Base-by-base conservation (phyloP, 257 asterid genomes). In the Solanum sitiens region DNA sequence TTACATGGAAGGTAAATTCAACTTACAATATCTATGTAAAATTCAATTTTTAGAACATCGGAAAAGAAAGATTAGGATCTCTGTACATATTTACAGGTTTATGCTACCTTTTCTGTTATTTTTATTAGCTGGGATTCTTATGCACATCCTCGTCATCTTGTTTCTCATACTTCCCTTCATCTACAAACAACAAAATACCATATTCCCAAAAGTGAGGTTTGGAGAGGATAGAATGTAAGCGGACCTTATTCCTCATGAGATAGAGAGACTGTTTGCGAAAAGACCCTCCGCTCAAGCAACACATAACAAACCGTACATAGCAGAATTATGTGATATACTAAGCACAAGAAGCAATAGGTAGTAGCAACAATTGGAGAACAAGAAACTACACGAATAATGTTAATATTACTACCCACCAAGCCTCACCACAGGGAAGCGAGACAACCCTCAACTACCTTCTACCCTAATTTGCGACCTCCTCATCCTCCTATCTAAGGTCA, bases 1-100 rank as follows among this genome's bases (percentile, higher is more conserved):
- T 89, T 92, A 92, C 88, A 89, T 91, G 88, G 99, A 93, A 93
- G 99, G 99, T 96, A 90, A 67, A 53, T 32, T 53, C 85, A 10
- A 80, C 18, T 47, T 80, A 20, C 44, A 30, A 11, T 50, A 50
- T 30, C 70, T 80, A 30, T 30, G 70, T 80, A 18, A 27, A 45
- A 47, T 79, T 67, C n/a, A 2, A 79, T 44, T 79, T 79, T 37
- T 79, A 45, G 11, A 27, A 45, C 65, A 7, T 45, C 2, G 27
- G 85, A 27, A 25, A 79, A 45, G 84, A 79, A 79, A 79, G 84
- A 45, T 79, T 67, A 79, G 84, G 42, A 25, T 45, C 65, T 79
- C 27, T 79, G 84, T 79, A 23, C 83, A 76, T 76, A 42, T 42
- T 11, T 76, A 76, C 32, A 27, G 67, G 65, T 27, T 79, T 45